phyloP scores from a whole-genome alignment of 352 stramenopile genomes.

The Pythium periplocum region DNA sequence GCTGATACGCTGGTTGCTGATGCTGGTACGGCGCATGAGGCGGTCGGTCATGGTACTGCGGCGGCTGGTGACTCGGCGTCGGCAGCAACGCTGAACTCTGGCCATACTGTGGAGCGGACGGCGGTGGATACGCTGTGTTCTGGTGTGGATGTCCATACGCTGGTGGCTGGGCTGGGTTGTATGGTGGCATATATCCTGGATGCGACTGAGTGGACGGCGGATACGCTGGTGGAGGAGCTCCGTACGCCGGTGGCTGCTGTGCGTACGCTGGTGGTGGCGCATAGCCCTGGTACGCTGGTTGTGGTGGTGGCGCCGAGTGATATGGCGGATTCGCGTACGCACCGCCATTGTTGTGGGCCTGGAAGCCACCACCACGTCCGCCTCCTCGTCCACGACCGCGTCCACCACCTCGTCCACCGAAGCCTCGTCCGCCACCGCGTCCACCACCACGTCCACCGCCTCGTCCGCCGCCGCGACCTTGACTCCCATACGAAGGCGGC shows the following conservation, averaged over 20 bases:
- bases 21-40: conserved; percentile 9
- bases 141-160: neutral
- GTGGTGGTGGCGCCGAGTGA: neutral
- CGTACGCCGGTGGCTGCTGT: neutral
- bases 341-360: neutral
- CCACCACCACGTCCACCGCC: conserved; percentile 19
- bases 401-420: conserved; percentile 19
- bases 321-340: neutral
- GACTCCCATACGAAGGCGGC: too few species aligned
- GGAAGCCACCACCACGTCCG: conserved; percentile 22
- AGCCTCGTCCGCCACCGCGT: conserved; percentile 18
- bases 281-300: conserved; percentile 3
- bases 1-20: conserved; percentile 5
- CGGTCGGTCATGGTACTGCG: conserved; percentile 11
- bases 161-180: neutral
- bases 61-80: conserved; percentile 18
- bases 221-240: too few species aligned
- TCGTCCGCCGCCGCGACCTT: conserved; percentile 21
- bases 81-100: neutral
- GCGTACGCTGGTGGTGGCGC: neutral
- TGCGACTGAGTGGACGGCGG: too few species aligned
- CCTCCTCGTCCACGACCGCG: conserved; percentile 23
- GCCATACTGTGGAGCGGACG: neutral
- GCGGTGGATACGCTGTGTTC: conserved; percentile 6
- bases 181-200: neutral